phyloP scores from a whole-genome alignment of 2,329 filamentous ascomycete genomes.

The Aspergillus sp. region DNA sequence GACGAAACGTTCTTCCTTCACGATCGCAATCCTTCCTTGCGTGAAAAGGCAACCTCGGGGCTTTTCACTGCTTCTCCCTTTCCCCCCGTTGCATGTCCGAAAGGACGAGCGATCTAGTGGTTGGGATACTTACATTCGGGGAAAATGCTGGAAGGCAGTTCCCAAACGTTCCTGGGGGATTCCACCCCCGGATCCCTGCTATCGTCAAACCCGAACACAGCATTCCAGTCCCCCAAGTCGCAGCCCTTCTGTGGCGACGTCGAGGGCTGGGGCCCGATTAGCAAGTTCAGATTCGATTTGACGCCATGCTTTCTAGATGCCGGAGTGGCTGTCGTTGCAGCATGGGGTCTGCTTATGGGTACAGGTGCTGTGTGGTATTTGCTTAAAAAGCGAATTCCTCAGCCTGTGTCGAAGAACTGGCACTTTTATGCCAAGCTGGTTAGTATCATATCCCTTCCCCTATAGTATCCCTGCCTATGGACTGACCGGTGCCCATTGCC shows the following conservation, averaged over 20 bases:
- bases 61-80: constrained; percentile 13
- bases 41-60: constrained; percentile 7
- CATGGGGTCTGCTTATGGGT: constrained; percentile 77
- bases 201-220: constrained; percentile 28
- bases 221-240: constrained; percentile 29
- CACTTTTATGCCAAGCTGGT: constrained; percentile 94
- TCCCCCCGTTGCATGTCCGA: constrained; percentile 18
- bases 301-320: constrained; percentile 97
- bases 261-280: constrained; percentile 95
- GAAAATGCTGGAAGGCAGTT: constrained; percentile 39
- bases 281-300: constrained; percentile 84
- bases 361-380: constrained; percentile 78
- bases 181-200: constrained; percentile 30
- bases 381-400: constrained; percentile 66
- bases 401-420: constrained; percentile 76
- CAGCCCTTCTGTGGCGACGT: constrained; percentile 83
- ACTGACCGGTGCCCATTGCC: constrained; percentile 3
- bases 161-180: constrained; percentile 37
- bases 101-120: constrained; percentile 28
- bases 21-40: constrained; percentile 2
- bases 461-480: neutral
- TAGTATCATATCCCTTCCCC: constrained; percentile 32
- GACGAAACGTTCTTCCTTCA: constrained; percentile 3
- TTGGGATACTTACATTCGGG: constrained; percentile 19
- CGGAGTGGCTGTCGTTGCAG: constrained; percentile 76